phyloP scores from a whole-genome alignment of 2,329 filamentous ascomycete species.

The Colletotrichum australisinense region DNA sequence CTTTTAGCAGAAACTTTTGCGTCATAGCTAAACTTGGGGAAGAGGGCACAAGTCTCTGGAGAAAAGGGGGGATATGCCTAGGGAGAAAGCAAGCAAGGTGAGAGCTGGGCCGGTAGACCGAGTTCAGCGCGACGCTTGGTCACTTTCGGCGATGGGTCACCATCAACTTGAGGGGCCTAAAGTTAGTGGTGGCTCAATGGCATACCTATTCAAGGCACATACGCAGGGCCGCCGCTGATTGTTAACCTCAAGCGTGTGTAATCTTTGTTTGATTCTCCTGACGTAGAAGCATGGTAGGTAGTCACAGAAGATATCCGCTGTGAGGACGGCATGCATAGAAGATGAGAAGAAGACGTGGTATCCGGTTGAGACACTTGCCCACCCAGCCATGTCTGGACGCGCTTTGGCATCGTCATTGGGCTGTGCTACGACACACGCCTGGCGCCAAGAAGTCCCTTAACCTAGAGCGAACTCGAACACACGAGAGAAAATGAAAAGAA shows the following conservation, averaged over 20 bases:
- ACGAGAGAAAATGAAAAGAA: not conserved
- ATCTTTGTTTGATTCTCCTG: not conserved
- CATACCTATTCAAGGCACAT: not conserved
- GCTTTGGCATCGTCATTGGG: slow-evolving; percentile 6
- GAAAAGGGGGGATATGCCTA: not conserved
- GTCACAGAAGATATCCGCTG: not conserved
- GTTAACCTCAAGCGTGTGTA: not conserved
- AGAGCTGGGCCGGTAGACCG: not conserved
- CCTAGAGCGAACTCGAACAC: not conserved
- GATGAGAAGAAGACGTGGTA: not conserved
- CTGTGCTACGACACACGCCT: slow-evolving; percentile 5
- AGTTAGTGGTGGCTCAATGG: not conserved
- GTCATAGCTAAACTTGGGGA: slow-evolving; percentile 13
- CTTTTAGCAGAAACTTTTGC: slow-evolving; percentile 31
- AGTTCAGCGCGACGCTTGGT: not conserved
- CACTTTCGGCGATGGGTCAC: not conserved
- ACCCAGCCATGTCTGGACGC: not conserved
- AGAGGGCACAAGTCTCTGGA: not conserved
- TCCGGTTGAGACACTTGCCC: not conserved
- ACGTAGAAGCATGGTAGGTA: not conserved
- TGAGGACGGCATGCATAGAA: not conserved
- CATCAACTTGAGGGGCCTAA: not conserved
- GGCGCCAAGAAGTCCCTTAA: slow-evolving; percentile 8
- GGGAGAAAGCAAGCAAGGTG: not conserved
- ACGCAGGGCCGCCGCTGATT: not conserved